Percentiles rank a stretch among this genome's conserved stretches.
These are phyloP conservation scores for Passalora sequoiae DNA, from an alignment of 2,329 filamentous ascomycete genomes.

Conservation along the genomic window DNA sequence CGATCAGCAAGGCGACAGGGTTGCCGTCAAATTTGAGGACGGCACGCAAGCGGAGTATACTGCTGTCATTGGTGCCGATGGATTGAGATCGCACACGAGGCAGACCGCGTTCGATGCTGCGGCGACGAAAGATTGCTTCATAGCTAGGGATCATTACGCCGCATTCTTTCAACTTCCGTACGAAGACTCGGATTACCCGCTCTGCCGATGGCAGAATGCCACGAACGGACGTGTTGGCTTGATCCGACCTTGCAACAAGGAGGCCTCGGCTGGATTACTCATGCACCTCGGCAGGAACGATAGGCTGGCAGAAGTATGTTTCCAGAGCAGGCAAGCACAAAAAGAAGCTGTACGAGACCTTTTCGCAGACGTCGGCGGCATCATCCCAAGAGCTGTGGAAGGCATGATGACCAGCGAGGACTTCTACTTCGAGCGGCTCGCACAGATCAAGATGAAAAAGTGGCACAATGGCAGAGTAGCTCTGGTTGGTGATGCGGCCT, in stretches of 20 bases:
- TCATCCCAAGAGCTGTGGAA: slow-evolving; percentile 24
- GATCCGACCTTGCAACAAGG: slow-evolving; percentile 15
- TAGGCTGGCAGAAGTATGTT: slow-evolving; percentile 4
- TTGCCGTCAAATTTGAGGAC: background rate
- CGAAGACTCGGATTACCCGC: slow-evolving; percentile 9
- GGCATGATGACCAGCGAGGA: no score
- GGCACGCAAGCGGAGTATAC: background rate
- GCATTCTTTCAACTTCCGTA: slow-evolving; percentile 25
- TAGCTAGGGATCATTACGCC: slow-evolving; percentile 14
- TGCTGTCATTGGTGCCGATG: background rate
- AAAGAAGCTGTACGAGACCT: slow-evolving; percentile 9
- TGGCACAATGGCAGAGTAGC: no score
- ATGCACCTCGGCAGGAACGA: slow-evolving; percentile 10
- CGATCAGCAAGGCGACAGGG: background rate
- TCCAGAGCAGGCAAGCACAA: slow-evolving; percentile 8
- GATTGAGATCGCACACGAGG: background rate
- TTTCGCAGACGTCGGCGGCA: slow-evolving; percentile 1
- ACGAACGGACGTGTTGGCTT: slow-evolving; percentile 12
- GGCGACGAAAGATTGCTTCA: slow-evolving; percentile 5
- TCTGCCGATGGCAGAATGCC: slow-evolving; percentile 20
- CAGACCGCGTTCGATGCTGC: slow-evolving; percentile 7
- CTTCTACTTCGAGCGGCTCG: no score
- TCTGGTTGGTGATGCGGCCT: no score
- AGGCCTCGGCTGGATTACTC: slow-evolving; percentile 16
- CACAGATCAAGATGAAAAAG: no score